phyloP scores from a whole-genome alignment of 148 eudicot genomes.

The Rhododendron ferrugineum region DNA sequence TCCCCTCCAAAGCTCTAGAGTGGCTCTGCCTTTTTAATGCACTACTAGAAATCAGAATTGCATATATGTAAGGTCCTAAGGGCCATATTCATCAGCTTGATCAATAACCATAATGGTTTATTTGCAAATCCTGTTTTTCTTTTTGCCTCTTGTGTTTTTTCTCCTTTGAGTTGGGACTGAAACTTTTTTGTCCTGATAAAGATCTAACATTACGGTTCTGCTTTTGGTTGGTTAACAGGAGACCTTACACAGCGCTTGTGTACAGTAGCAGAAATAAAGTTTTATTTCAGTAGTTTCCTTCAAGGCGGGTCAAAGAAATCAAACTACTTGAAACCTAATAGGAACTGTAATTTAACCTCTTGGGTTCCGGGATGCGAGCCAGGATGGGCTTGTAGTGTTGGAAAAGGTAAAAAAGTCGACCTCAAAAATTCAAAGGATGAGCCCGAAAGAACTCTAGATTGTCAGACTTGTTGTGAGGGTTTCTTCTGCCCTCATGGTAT shows the following conservation, averaged over 20 bases:
- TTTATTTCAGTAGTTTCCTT: slow-evolving; percentile 42
- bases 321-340: slow-evolving; percentile 45
- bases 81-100: neutral
- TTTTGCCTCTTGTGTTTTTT: neutral
- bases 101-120: neutral
- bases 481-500: slow-evolving; percentile 84
- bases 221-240: slow-evolving; percentile 29
- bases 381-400: slow-evolving; percentile 86
- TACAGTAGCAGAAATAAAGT: slow-evolving; percentile 62
- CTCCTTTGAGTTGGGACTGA: neutral
- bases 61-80: neutral
- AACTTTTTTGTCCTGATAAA: neutral
- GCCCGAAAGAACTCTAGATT: slow-evolving; percentile 57
- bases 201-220: neutral
- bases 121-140: neutral
- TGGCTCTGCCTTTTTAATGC: neutral
- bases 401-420: slow-evolving; percentile 31
- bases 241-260: slow-evolving; percentile 60
- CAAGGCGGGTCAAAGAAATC: slow-evolving; percentile 26
- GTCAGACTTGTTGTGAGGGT: slow-evolving; percentile 76
- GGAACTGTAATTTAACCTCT: slow-evolving; percentile 62
- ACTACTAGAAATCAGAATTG: neutral
- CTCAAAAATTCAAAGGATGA: slow-evolving; percentile 37
- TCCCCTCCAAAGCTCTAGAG: neutral
- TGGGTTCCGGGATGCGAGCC: slow-evolving; percentile 91